phyloP scores from a whole-genome alignment of 2,329 filamentous ascomycete genomes.

The Fusarium sp. region DNA sequence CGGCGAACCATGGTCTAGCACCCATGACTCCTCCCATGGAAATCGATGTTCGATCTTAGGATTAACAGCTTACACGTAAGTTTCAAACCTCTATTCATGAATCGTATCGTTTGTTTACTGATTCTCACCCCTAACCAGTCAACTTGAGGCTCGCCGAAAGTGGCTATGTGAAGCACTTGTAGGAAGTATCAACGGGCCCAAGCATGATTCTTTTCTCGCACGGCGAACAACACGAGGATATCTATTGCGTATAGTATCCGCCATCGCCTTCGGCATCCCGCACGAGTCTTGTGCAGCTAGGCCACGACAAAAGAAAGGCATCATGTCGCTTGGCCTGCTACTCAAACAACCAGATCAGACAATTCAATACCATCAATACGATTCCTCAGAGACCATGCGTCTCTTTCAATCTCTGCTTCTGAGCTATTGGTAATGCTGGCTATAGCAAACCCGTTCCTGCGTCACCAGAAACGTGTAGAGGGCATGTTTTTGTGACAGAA shows the following conservation, averaged over 20 bases:
- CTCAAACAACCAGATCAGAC: not conserved
- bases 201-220: not conserved
- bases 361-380: not conserved
- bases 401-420: not conserved
- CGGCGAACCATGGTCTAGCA: not conserved
- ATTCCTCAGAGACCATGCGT: fast-evolving
- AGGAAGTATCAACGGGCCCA: not conserved
- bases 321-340: not conserved
- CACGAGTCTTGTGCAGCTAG: not conserved
- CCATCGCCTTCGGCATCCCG: not conserved
- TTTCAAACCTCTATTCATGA: not conserved
- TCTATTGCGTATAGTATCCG: not conserved
- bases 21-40: not conserved
- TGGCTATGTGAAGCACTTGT: no score
- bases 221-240: not conserved
- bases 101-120: not conserved
- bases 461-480: not conserved
- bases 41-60: not conserved
- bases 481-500: no score
- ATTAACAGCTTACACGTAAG: not conserved
- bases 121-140: not conserved
- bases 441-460: not conserved
- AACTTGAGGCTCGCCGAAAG: not conserved
- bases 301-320: not conserved
- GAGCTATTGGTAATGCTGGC: not conserved